These are phyloP conservation scores for Kwoniella pini DNA, from an alignment of 768 basidiomycete genomes.

Conservation along the genomic window DNA sequence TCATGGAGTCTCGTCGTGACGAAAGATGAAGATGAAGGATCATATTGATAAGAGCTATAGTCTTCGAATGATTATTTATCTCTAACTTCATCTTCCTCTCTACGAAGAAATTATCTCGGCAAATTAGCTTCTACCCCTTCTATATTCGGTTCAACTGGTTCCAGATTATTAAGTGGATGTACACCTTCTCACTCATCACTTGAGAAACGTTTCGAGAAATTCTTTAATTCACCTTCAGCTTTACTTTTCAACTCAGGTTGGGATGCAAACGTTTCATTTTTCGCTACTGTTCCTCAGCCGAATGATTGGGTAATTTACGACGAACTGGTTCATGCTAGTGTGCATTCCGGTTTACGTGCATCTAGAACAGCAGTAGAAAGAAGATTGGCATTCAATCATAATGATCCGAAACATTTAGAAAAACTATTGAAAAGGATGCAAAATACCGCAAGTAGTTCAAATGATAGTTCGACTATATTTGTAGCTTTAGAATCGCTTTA, in stretches of 20 bases:
- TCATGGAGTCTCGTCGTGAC: neutral
- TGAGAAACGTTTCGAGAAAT: conserved; percentile 67
- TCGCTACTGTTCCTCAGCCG: conserved; percentile 72
- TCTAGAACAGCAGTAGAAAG: conserved; percentile 55
- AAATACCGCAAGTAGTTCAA: conserved; percentile 48
- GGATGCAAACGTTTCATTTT: conserved; percentile 88
- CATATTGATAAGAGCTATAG: conserved; percentile 25
- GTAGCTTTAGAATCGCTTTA: conserved; percentile 86
- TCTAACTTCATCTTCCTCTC: conserved; percentile 63
- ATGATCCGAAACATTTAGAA: conserved; percentile 63
- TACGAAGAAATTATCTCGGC: conserved; percentile 65
- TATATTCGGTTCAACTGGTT: conserved; percentile 83
- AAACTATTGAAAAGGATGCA: conserved; percentile 58
- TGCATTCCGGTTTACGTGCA: conserved; percentile 84
- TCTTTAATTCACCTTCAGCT: conserved; percentile 67
- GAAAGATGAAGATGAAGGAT: neutral
- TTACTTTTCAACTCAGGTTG: conserved; percentile 90
- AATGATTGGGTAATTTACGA: conserved; percentile 80
- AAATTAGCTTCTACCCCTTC: conserved; percentile 60
- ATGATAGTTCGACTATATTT: conserved; percentile 59
- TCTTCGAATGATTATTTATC: conserved; percentile 94
- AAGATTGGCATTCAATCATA: conserved; percentile 70
- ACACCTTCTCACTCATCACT: conserved; percentile 66
- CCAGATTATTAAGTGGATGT: conserved; percentile 77
- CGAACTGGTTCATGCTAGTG: conserved; percentile 84